phyloP scores from a whole-genome alignment of 1,284 basidiomycete genomes.

The Sanguinoderma infundibulare region DNA sequence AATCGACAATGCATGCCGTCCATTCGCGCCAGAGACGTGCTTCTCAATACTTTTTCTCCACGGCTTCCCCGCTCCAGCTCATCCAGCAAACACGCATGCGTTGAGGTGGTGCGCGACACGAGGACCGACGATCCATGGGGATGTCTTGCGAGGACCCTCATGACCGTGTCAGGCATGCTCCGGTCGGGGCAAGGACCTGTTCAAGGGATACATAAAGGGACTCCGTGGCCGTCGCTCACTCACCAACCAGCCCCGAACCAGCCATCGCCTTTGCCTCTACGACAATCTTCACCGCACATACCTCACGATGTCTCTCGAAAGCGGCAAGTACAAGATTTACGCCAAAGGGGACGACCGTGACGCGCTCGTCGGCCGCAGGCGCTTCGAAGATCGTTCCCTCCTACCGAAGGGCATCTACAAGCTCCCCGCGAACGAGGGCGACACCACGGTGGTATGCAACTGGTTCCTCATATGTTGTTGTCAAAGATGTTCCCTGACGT shows the following conservation, averaged over 20 bases:
- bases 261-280: not conserved
- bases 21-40: too few relatives aligned
- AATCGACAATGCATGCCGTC: too few relatives aligned
- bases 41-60: not conserved
- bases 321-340: not conserved
- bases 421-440: not conserved
- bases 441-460: not conserved
- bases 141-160: not conserved
- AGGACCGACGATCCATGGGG: not conserved
- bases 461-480: not conserved
- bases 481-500: not conserved
- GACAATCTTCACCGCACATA: not conserved
- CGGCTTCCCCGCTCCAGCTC: not conserved
- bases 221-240: not conserved
- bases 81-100: not conserved
- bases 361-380: not conserved
- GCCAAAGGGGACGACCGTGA: not conserved
- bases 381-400: not conserved
- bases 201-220: not conserved
- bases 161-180: not conserved
- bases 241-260: not conserved
- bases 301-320: not conserved
- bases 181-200: not conserved
- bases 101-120: not conserved
- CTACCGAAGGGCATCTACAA: not conserved